Conservation (phyloP, 1,139 yeast genomes). For the Trichomonascaceae sp. region DNA sequence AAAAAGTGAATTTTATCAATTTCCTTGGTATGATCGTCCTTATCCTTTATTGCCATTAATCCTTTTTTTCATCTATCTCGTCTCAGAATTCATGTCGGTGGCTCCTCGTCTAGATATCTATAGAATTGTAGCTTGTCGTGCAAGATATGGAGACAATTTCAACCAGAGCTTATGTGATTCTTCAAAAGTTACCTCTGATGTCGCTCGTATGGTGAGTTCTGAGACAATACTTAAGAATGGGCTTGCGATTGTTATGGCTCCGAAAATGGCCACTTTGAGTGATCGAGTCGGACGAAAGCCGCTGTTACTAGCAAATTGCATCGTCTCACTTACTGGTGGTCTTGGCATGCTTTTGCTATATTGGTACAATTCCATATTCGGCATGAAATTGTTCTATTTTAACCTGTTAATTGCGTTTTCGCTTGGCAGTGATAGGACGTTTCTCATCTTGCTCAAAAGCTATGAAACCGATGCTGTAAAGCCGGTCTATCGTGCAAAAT, state of each 20-base stretch:
- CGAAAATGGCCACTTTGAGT: constrained; percentile 43
- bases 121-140: background rate
- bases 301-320: constrained; percentile 33
- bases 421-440: constrained; percentile 51
- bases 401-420: constrained; percentile 38
- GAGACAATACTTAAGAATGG: background rate
- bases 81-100: background rate
- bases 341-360: constrained; percentile 20
- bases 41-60: background rate
- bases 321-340: constrained; percentile 10
- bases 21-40: background rate
- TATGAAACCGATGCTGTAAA: constrained; percentile 57
- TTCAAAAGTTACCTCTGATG: background rate
- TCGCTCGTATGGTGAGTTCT: background rate
- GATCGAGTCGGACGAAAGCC: constrained; percentile 60
- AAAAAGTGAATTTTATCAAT: background rate
- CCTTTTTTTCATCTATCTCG: background rate
- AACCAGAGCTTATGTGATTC: background rate
- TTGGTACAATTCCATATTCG: constrained; percentile 26
- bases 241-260: background rate
- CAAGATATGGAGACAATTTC: background rate
- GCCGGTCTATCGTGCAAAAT: constrained; percentile 47
- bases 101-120: background rate
- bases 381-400: constrained; percentile 35
- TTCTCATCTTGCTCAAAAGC: constrained; percentile 47